phyloP scores from a whole-genome alignment of 2,329 filamentous ascomycete species.

The Cytospora schulzeri region DNA sequence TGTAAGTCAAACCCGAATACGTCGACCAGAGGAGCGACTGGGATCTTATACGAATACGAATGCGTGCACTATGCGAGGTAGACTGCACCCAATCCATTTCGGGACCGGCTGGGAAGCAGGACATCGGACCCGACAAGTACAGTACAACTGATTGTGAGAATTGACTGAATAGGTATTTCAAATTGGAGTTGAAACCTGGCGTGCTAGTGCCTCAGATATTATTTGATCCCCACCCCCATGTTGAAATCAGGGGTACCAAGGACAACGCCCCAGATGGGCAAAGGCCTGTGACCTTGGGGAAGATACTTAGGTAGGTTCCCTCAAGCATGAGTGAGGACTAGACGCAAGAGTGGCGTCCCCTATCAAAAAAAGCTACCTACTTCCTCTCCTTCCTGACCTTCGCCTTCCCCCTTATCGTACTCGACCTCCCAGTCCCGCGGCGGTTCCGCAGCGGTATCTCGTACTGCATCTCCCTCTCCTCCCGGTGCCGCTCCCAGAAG shows the following conservation, averaged over 20 bases:
- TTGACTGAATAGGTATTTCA: background rate
- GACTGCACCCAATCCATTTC: slow-evolving; percentile 3
- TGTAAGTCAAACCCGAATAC: slow-evolving; percentile 20
- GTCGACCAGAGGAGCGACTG: background rate
- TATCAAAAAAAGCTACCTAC: background rate
- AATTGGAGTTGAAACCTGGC: too few relatives aligned
- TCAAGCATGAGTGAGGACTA: background rate
- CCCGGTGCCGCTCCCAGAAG: slow-evolving; percentile 22
- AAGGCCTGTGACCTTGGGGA: too few relatives aligned
- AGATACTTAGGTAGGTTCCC: background rate
- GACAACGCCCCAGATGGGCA: too few relatives aligned
- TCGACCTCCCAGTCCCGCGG: background rate
- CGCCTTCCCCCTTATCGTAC: slow-evolving; percentile 5
- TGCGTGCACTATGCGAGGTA: background rate
- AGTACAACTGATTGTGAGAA: background rate
- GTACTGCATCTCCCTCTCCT: slow-evolving; percentile 15
- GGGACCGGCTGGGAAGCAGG: background rate
- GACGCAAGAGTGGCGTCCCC: background rate
- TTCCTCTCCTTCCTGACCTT: slow-evolving; percentile 6
- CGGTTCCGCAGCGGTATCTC: slow-evolving; percentile 16
- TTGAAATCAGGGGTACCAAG: too few relatives aligned
- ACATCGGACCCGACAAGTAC: background rate
- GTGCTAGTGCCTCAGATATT: too few relatives aligned
- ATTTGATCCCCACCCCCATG: too few relatives aligned
- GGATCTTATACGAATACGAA: slow-evolving; percentile 14